Evolutionary conservation across 2,329 filamentous ascomycete species (phyloP).

Genomic region (Trichoderma arundinaceum): DNA sequence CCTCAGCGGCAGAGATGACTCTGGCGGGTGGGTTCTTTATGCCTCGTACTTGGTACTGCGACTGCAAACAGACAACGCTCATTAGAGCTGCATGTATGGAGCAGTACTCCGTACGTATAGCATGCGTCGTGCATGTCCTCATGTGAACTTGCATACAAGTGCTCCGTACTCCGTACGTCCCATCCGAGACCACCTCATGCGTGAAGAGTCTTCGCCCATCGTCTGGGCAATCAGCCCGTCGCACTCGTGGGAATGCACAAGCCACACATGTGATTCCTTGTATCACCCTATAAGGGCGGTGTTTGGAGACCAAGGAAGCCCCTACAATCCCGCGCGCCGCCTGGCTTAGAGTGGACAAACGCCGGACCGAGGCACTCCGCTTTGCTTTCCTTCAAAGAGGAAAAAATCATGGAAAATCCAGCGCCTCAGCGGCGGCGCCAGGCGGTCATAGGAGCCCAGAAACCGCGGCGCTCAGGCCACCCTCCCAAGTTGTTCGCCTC

Average conservation of each 20-base stretch:
- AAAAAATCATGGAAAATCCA: too few relatives aligned
- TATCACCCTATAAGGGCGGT: neutral
- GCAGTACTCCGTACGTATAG: too few relatives aligned
- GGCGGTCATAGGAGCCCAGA: too few relatives aligned
- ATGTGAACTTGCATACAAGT: neutral
- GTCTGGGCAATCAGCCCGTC: too few relatives aligned
- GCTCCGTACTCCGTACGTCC: neutral
- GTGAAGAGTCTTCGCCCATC: too few relatives aligned
- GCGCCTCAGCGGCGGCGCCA: too few relatives aligned
- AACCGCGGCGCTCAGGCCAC: slow-evolving; percentile 16
- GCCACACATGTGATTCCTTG: slow-evolving; percentile 2
- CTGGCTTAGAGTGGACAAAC: neutral
- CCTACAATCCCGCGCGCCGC: neutral
- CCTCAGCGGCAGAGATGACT: slow-evolving; percentile 8
- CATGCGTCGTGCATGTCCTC: too few relatives aligned
- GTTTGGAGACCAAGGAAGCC: neutral
- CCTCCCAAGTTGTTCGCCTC: slow-evolving; percentile 8
- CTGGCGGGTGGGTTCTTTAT: slow-evolving; percentile 1
- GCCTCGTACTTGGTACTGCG: neutral
- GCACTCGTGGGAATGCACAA: neutral
- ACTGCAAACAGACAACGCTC: too few relatives aligned
- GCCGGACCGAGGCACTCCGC: neutral
- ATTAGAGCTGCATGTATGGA: too few relatives aligned
- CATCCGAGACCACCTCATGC: too few relatives aligned
- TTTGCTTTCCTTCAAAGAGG: neutral